Base-by-base conservation (phyloP, 2,329 filamentous ascomycete species). In the Graphium sp. region DNA sequence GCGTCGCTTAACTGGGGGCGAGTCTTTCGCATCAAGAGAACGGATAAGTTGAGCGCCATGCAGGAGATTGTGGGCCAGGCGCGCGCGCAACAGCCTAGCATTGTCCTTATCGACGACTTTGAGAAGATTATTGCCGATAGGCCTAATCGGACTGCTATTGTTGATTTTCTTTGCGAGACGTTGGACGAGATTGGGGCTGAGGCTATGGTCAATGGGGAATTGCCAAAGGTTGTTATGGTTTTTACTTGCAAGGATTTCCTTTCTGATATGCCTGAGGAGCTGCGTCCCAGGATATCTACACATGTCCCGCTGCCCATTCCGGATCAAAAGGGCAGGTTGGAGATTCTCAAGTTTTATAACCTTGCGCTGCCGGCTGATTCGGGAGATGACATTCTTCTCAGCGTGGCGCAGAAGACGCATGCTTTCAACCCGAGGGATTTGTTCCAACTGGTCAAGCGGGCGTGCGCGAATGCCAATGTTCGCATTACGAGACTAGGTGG, bases 391-490 rank as follows among this genome's bases (percentile, higher is more conserved):
- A 54, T 71, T 7, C 52, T 83, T 12, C 52, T 61, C 4, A 54
- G 61, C 12, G 54, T 92, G 24, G 76, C 76, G 23, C 68, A 79
- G 35, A 69, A 72, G 32, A 91, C 85, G 0, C 84, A 94, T 43
- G 87, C 85, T 4, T 94, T 82, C 48, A 91, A 82, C 18, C 78
- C 79, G 5, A 65, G 67, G 2, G 85, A 94, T 46, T 57, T 94
- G 2, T 55, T 59, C n/a, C 65, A 62, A 10, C 57, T 94, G 1
- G 57, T 78, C 5, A 22, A 35, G 5, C 47, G 45, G 15, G 44
- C 50, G 1, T 46, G 41, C 33, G 30, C 37, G 18, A 43, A 48
- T 3, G 27, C 39, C 27, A 35, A 35, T 15, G 56, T 42, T 41
- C 52, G 19, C 48, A 34, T 50, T 42, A 14, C 31, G 4, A 30